Evolutionary conservation across 768 basidiomycete genomes (phyloP), one percentile per base, ranked within the genome.

Genomic region (Lactarius deliciosus): DNA sequence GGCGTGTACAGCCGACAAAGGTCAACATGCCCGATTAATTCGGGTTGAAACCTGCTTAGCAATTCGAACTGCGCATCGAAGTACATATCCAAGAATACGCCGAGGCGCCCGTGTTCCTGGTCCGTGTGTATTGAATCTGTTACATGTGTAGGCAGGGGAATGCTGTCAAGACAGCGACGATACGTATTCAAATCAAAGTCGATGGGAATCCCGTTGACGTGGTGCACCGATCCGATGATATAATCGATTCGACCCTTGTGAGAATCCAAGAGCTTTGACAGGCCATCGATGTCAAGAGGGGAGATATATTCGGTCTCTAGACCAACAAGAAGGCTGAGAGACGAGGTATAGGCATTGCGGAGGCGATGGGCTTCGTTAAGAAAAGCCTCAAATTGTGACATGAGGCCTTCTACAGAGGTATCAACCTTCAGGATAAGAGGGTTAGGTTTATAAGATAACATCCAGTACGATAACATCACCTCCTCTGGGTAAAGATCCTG

Each of bases 401-500:
- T 74, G 34, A 98, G 82, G 53, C 77, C 79, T 54, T 78, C 75
- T 3, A 85, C 77, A 7, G 83, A 76, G 57, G 90, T 67, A 40
- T 80, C 83, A 70, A 79, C 78, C 92, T 96, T 69, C 61, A 25
- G 50, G 50, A 53, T 53, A 66, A 75, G 68, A 69, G 55, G 57
- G 22, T 62, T 47, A 65, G 64, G 18, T 36, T 53, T 5, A 32
- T 1, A 34, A 22, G 10, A 5, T 25, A 53, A 41, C 50, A 61
- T 47, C 36, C 70, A 65, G 50, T 53, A 38, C 56, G 56, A 53
- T 59, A 61, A 53, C 38, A 79, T 72, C 74, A 96, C 95, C 86
- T 99, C 97, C 80, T 98, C 97, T 22, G 96, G 96, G 76, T 97
- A 98, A 34, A 98, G 79, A 75, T 99, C 95, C 40, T 82, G 75